These are phyloP conservation scores for Intubia oerlemansii DNA, from an alignment of 2,329 filamentous ascomycete species.

Conservation along the genomic window DNA sequence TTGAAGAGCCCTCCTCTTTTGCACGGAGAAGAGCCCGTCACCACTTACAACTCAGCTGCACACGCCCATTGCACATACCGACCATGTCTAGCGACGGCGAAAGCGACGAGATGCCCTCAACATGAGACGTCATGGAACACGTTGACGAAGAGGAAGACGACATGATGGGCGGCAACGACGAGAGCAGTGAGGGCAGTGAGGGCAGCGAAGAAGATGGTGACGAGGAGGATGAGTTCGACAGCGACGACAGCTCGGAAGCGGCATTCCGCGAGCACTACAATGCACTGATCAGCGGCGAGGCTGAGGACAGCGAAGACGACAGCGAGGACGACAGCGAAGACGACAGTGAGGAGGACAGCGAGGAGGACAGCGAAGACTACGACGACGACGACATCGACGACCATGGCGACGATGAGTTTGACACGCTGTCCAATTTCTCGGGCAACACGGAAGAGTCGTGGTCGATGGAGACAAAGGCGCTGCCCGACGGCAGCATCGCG, in stretches of 20 bases:
- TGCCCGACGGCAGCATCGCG: not conserved
- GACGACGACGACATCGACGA: conserved; percentile 1
- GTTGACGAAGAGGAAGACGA: no score
- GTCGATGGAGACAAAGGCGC: not conserved
- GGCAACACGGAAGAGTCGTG: conserved; percentile 1
- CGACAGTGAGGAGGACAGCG: not conserved
- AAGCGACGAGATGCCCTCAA: no score
- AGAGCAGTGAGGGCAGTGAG: not conserved
- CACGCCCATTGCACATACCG: no score
- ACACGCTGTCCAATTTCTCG: not conserved
- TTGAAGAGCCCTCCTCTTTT: no score
- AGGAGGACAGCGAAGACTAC: not conserved
- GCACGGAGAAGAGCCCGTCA: no score
- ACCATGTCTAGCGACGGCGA: no score
- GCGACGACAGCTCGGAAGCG: conserved; percentile 1
- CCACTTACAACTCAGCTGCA: no score
- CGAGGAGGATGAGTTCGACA: not conserved
- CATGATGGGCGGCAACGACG: no score
- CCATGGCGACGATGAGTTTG: not conserved
- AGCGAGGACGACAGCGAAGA: not conserved
- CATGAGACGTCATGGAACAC: no score
- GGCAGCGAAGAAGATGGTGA: not conserved
- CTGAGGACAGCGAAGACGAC: conserved; percentile 2
- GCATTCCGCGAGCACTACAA: not conserved
- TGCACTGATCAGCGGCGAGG: not conserved